phyloP scores from a whole-genome alignment of 2,329 filamentous ascomycete genomes.

The Trichoderma atrobrunneum region DNA sequence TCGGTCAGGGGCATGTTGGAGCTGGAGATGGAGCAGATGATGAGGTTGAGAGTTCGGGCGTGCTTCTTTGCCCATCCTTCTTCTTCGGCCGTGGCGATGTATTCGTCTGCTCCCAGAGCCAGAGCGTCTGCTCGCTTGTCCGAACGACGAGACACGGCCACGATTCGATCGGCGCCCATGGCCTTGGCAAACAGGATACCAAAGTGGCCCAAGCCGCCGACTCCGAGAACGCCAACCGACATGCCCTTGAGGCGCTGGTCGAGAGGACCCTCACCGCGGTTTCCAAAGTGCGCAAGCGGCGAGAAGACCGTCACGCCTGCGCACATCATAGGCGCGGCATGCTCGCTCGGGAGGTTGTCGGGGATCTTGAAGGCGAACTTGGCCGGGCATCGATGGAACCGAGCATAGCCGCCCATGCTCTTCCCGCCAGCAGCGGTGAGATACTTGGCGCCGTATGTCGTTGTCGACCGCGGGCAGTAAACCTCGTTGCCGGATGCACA shows the following conservation, averaged over 20 bases:
- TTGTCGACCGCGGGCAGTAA: slow-evolving; percentile 60
- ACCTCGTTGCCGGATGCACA: slow-evolving; percentile 67
- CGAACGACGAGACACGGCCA: slow-evolving; percentile 54
- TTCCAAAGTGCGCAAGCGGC: slow-evolving; percentile 44
- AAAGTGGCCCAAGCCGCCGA: slow-evolving; percentile 67
- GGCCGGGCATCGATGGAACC: slow-evolving; percentile 32
- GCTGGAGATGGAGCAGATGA: slow-evolving; percentile 56
- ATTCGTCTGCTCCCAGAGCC: slow-evolving; percentile 55
- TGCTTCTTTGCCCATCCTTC: slow-evolving; percentile 51
- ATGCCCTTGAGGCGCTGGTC: slow-evolving; percentile 49
- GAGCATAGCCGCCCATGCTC: slow-evolving; percentile 40
- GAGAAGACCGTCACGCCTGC: slow-evolving; percentile 65
- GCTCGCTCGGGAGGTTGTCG: slow-evolving; percentile 37
- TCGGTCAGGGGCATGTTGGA: slow-evolving; percentile 56
- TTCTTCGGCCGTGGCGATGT: slow-evolving; percentile 43
- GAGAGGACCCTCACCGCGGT: slow-evolving; percentile 3
- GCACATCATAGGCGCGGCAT: slow-evolving; percentile 63
- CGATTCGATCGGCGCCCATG: slow-evolving; percentile 57
- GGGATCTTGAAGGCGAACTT: slow-evolving; percentile 50
- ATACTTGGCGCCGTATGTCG: slow-evolving; percentile 47
- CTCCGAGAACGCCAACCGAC: slow-evolving; percentile 62
- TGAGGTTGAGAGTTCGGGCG: slow-evolving; percentile 51
- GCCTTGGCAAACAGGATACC: slow-evolving; percentile 66
- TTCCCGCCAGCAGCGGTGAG: slow-evolving; percentile 1
- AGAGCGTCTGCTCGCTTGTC: slow-evolving; percentile 53